Evolutionary conservation across 176 grass and related monocot species (phyloP).

Genomic region (Microstegium vimineum): DNA sequence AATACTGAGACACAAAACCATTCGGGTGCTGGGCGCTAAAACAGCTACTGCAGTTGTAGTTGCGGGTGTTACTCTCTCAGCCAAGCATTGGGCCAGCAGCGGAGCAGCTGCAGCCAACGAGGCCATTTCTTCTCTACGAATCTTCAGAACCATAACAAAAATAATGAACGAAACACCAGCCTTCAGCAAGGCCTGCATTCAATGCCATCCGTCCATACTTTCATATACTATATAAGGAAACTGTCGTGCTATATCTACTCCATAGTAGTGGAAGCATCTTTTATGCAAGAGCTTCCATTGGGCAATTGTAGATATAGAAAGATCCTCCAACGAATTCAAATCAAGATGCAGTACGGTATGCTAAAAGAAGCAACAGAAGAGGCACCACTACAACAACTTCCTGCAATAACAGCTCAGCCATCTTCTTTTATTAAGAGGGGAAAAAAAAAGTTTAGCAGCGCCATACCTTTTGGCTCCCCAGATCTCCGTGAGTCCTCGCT

Average conservation of each 20-base stretch:
- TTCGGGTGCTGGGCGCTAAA: no score
- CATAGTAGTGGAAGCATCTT: neutral
- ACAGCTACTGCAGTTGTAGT: no score
- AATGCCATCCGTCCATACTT: no score
- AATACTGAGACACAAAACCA: neutral
- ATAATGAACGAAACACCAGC: no score
- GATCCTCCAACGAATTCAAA: neutral
- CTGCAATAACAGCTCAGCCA: slow-evolving; percentile 1
- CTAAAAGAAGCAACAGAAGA: slow-evolving; percentile 22
- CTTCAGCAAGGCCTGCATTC: no score
- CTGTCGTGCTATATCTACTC: neutral
- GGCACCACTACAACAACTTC: neutral
- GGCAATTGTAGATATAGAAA: neutral
- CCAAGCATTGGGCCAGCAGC: no score
- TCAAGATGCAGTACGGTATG: neutral
- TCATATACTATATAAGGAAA: slow-evolving; percentile 5
- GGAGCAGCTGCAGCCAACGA: no score
- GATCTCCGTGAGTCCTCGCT: slow-evolving; percentile 48
- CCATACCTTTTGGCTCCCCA: slow-evolving; percentile 47
- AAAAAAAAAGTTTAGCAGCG: neutral
- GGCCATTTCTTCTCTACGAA: no score
- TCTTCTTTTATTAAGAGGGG: neutral
- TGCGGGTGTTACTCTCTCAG: no score
- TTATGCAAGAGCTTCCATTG: neutral
- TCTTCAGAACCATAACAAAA: no score